These are phyloP conservation scores for Pestalotiopsis sp. DNA, from an alignment of 2,329 filamentous ascomycete species.

Conservation along the genomic window DNA sequence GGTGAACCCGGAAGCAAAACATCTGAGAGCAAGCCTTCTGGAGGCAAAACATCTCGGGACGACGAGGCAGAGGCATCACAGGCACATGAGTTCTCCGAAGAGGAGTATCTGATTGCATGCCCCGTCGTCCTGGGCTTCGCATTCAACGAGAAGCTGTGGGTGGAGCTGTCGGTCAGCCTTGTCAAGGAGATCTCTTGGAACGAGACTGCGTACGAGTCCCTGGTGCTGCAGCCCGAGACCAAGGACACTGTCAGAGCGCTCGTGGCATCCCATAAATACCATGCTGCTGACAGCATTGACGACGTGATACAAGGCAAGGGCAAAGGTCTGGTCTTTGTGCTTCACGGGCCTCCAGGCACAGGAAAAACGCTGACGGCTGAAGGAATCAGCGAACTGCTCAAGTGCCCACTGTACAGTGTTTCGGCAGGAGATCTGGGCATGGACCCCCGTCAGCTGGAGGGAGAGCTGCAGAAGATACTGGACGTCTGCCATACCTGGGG, in stretches of 20 bases:
- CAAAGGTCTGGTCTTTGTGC: conserved; percentile 77
- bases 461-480: conserved; percentile 78
- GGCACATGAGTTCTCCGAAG: conserved; percentile 67
- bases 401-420: conserved; percentile 80
- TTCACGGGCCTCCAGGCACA: conserved; percentile 84
- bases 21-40: conserved; percentile 15
- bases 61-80: conserved; percentile 29
- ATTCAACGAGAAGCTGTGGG: conserved; percentile 86
- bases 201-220: conserved; percentile 75
- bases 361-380: conserved; percentile 89
- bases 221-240: conserved; percentile 67
- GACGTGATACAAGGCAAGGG: conserved; percentile 83
- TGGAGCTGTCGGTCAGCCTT: conserved; percentile 80
- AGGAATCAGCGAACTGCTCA: conserved; percentile 79
- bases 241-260: conserved; percentile 75
- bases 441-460: conserved; percentile 71
- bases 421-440: conserved; percentile 81
- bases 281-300: conserved; percentile 78
- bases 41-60: conserved; percentile 16
- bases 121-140: conserved; percentile 85
- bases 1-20: conserved; percentile 16
- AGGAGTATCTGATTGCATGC: conserved; percentile 81
- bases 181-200: conserved; percentile 85
- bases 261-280: conserved; percentile 81
- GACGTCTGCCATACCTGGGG: conserved; percentile 87